Evolutionary conservation across 2,329 filamentous ascomycete genomes (phyloP).

Genomic region (Hirsutella minnesotensis): DNA sequence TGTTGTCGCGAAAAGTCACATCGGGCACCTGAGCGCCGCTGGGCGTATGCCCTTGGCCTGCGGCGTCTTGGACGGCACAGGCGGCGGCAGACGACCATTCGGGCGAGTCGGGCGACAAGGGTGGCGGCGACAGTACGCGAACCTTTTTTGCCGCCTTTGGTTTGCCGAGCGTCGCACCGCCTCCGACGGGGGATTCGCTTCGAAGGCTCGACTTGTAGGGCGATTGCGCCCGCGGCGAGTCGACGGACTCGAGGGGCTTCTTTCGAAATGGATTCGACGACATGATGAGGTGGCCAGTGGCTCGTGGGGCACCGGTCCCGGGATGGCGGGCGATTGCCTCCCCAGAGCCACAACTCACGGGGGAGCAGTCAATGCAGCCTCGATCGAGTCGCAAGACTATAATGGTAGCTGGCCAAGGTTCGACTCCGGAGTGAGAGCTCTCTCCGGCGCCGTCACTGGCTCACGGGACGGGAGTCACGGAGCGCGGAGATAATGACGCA

Average conservation of each 20-base stretch:
- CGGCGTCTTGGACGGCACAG: not conserved
- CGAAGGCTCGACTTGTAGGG: slow-evolving; percentile 9
- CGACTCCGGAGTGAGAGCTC: not conserved
- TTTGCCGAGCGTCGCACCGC: slow-evolving; percentile 18
- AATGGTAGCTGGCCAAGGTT: not conserved
- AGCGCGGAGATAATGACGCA: not conserved
- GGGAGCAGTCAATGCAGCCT: not conserved
- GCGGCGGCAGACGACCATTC: slow-evolving; percentile 13
- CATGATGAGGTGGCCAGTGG: slow-evolving; percentile 4
- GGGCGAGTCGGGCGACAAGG: slow-evolving; percentile 42
- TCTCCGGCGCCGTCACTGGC: not conserved
- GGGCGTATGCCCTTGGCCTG: slow-evolving; percentile 18
- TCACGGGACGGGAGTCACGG: not conserved
- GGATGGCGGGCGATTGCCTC: no score
- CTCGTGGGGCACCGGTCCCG: not conserved
- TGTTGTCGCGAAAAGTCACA: slow-evolving; percentile 16
- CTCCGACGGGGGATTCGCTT: slow-evolving; percentile 3
- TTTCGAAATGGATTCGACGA: slow-evolving; percentile 15
- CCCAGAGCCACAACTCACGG: no score
- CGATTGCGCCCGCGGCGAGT: slow-evolving; percentile 7
- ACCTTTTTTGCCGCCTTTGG: slow-evolving; percentile 54
- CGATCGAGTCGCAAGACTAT: not conserved
- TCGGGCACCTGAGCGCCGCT: slow-evolving; percentile 12
- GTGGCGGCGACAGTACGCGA: slow-evolving; percentile 52
- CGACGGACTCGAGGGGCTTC: slow-evolving; percentile 7